These are phyloP conservation scores for Colletotrichum godetiae DNA, from an alignment of 2,329 filamentous ascomycete species.

Conservation along the genomic window DNA sequence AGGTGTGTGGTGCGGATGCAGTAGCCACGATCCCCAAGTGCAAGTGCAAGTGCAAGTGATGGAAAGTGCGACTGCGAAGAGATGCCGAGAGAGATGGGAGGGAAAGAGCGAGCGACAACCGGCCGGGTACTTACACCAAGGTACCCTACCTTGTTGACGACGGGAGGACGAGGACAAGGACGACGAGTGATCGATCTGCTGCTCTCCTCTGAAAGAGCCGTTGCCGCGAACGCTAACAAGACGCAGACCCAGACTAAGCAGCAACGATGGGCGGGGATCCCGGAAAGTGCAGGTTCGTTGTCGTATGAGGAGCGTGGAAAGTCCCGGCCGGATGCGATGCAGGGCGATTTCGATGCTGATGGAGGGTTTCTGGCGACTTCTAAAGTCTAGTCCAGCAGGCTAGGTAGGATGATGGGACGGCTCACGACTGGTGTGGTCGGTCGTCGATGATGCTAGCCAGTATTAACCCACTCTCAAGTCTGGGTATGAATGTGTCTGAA, in stretches of 20 bases:
- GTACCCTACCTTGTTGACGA: no score
- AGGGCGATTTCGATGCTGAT: slow-evolving; percentile 26
- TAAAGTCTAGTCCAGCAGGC: background rate
- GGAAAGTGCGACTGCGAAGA: slow-evolving; percentile 1
- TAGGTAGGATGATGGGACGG: slow-evolving; percentile 14
- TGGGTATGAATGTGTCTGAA: background rate
- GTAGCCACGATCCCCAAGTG: background rate
- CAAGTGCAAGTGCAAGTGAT: background rate
- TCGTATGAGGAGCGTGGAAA: slow-evolving; percentile 29
- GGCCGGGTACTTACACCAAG: background rate
- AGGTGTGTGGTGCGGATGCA: slow-evolving; percentile 28
- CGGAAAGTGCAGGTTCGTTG: slow-evolving; percentile 26
- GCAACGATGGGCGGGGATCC: slow-evolving; percentile 19
- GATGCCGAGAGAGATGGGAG: background rate
- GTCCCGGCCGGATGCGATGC: slow-evolving; percentile 26
- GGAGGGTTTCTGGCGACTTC: background rate
- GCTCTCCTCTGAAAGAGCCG: background rate
- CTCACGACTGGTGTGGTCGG: background rate
- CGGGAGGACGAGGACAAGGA: background rate
- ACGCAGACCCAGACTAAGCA: slow-evolving; percentile 1
- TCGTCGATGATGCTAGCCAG: background rate
- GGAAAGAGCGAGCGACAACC: background rate
- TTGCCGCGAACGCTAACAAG: slow-evolving; percentile 8
- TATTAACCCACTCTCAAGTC: no score
- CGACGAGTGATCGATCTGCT: background rate